Conservation (phyloP, 345 rosid genomes). For the Salix udensis region DNA sequence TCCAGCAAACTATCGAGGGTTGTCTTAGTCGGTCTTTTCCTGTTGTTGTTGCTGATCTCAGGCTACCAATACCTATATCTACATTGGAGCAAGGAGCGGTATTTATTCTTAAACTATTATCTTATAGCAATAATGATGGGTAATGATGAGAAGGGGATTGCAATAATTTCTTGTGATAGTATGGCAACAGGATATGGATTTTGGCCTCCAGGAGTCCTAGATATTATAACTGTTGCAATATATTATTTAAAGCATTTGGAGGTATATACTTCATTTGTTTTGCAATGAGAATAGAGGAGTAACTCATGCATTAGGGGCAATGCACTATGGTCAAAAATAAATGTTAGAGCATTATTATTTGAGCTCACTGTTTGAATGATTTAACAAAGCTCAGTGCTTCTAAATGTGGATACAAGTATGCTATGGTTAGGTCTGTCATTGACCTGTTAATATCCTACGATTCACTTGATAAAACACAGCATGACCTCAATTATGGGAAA, state of each 20-base stretch:
- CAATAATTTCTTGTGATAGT: background rate
- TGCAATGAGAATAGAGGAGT: too few relatives aligned
- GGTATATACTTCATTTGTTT: background rate
- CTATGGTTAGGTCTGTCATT: background rate
- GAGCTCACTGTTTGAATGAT: background rate
- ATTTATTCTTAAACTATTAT: constrained; percentile 13
- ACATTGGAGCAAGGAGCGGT: constrained; percentile 79
- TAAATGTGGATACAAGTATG: background rate
- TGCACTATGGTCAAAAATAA: too few relatives aligned
- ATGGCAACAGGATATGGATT: background rate
- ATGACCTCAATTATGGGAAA: background rate
- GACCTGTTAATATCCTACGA: background rate
- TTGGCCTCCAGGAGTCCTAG: background rate
- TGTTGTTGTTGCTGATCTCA: constrained; percentile 60
- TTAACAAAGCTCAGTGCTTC: background rate
- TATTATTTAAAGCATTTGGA: background rate
- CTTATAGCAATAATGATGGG: background rate
- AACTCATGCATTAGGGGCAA: too few relatives aligned
- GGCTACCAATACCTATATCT: constrained; percentile 61
- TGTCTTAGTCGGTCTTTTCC: constrained; percentile 82
- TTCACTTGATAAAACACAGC: background rate
- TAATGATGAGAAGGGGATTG: background rate
- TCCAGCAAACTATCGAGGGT: constrained; percentile 68
- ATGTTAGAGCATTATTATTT: background rate
- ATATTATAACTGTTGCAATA: background rate